Evolutionary conservation across 1,139 yeast genomes (phyloP), one percentile per base, ranked within the genome.

Genomic region (Geotrichum klebahnii): DNA sequence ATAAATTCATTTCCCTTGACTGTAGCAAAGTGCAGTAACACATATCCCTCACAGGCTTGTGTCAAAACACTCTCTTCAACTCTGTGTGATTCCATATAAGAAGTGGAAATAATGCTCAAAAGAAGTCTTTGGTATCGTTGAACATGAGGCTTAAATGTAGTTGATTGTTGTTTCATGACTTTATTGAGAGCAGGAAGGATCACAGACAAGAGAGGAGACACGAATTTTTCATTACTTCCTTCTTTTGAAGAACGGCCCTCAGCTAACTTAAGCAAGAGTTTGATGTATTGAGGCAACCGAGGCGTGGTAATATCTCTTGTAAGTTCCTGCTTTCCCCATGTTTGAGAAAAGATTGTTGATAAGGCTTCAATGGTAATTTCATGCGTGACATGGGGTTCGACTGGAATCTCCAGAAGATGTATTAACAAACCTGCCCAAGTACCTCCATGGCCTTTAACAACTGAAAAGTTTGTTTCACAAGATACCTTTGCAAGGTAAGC

Each of bases 301-400:
- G 97, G 95, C 1, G 95, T 86, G 53, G 89, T 75, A 5, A 85
- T 73, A 61, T 89, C 96, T 64, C 97, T 77, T 1, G 95, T 83
- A 45, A 90, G 72, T 0, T 90, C 81, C 1, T 95, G 88, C 61
- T 89, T 89, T 2, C 89, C 94, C 65, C 84, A 78, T 52, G 86
- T 82, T 41, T 73, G 69, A 38, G 71, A 67, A 59, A 83, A 77
- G 23, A 85, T 61, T 19, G 66, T 66, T 54, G 74, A 70, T 50
- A 79, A 65, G 26, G 82, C 74, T 48, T 74, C 77, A 44, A 77
- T 73, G 31, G 78, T 75, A 38, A 78, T 75, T 54, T 66, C 76
- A 59, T 78, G 74, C 50, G 73, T 70, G 43, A 64, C 56, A 58
- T 74, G 72, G 20, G 70, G 64, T 26, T 71, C 69, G 57, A 74